Evolutionary conservation across 805 yeast species (phyloP).

Genomic region (Maudiozyma barnettii): DNA sequence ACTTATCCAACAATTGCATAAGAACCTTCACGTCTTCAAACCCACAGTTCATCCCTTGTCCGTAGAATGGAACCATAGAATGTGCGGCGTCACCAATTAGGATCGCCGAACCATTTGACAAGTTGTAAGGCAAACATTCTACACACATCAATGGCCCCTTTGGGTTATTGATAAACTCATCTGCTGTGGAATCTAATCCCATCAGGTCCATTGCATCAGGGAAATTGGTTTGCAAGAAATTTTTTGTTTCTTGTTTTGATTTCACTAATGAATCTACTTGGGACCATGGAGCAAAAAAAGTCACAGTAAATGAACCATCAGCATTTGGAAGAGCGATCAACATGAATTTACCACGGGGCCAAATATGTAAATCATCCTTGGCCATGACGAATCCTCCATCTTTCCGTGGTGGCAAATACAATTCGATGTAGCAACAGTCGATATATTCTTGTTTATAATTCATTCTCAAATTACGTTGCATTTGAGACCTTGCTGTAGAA

Average conservation of each 20-base stretch:
- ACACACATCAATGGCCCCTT: constrained; percentile 72
- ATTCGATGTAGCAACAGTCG: constrained; percentile 75
- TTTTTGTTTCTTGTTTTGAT: constrained; percentile 33
- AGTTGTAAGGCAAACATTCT: constrained; percentile 60
- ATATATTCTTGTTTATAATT: constrained; percentile 67
- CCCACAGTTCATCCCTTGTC: constrained; percentile 96
- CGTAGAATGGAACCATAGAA: constrained; percentile 96
- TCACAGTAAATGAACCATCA: constrained; percentile 83
- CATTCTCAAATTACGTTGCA: constrained; percentile 61
- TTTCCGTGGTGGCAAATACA: constrained; percentile 56
- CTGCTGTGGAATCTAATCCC: constrained; percentile 44
- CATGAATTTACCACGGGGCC: constrained; percentile 88
- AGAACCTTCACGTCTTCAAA: constrained; percentile 79
- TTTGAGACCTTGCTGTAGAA: constrained; percentile 58
- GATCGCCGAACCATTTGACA: constrained; percentile 45
- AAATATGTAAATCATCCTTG: constrained; percentile 77
- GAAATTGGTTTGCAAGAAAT: constrained; percentile 53
- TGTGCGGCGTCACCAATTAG: constrained; percentile 92
- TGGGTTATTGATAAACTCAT: constrained; percentile 52
- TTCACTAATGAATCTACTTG: constrained; percentile 42
- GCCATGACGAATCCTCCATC: constrained; percentile 40
- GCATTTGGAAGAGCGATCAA: constrained; percentile 78
- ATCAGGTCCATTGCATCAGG: constrained; percentile 66
- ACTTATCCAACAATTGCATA: constrained; percentile 38
- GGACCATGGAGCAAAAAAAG: constrained; percentile 76